phyloP scores from a whole-genome alignment of 75 land plant species.

The Cryptomeria japonica region DNA sequence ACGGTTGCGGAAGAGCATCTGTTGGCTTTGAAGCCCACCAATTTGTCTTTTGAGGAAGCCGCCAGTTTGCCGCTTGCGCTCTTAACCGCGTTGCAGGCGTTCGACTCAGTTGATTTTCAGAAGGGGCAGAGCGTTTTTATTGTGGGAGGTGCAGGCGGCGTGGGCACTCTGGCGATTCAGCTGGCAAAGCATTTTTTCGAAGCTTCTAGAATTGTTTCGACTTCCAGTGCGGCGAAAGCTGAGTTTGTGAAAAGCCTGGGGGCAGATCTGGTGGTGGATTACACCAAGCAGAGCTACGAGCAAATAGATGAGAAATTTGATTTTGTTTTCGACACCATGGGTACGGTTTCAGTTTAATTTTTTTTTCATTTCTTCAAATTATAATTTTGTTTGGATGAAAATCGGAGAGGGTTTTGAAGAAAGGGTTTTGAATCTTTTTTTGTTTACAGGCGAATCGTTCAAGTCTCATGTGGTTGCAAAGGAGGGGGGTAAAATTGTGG shows the following conservation, averaged over 20 bases:
- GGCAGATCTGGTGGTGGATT: slow-evolving; percentile 51
- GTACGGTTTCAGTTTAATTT: slow-evolving; percentile 2
- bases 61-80: no score
- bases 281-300: slow-evolving; percentile 38
- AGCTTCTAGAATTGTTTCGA: slow-evolving; percentile 46
- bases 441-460: neutral
- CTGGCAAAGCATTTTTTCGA: slow-evolving; percentile 46
- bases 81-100: no score
- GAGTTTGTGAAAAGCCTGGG: slow-evolving; percentile 51
- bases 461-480: neutral
- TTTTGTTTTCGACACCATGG: slow-evolving; percentile 52
- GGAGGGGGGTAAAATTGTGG: neutral
- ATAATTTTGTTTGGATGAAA: no score
- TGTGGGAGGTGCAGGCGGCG: neutral
- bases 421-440: no score
- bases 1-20: no score
- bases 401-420: neutral
- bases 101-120: no score
- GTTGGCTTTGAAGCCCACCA: no score
- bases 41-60: no score
- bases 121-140: no score
- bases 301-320: slow-evolving; percentile 48
- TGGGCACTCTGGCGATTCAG: slow-evolving; percentile 47
- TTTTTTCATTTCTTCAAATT: no score
- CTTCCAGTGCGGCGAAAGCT: slow-evolving; percentile 41